Evolutionary conservation across 2,329 filamentous ascomycete genomes (phyloP).

Genomic region (Penicillium sp.): DNA sequence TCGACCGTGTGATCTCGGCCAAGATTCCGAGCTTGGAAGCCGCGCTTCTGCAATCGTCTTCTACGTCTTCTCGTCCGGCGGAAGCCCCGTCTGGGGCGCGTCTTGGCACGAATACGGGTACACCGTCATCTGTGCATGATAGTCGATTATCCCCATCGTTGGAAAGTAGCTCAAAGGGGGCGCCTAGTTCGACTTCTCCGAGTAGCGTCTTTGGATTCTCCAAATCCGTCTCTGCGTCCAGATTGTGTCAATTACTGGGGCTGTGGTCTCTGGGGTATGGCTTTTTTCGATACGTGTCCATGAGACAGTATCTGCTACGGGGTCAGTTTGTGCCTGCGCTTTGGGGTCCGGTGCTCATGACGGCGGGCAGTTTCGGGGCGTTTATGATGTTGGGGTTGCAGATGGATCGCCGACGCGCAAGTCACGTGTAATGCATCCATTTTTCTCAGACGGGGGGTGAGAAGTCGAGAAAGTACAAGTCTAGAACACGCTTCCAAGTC

Average conservation of each 20-base stretch:
- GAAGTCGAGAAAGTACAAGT: too few relatives aligned
- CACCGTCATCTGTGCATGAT: background rate
- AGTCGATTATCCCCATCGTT: background rate
- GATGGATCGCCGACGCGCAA: constrained; percentile 8
- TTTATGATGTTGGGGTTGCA: constrained; percentile 14
- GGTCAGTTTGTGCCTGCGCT: constrained; percentile 26
- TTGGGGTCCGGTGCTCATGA: constrained; percentile 28
- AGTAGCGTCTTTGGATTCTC: background rate
- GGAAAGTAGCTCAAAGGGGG: too few relatives aligned
- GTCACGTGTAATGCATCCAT: background rate
- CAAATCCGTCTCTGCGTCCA: constrained; percentile 9
- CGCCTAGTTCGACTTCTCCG: background rate
- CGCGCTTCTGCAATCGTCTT: background rate
- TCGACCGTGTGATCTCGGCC: constrained; percentile 22
- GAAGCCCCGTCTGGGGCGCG: background rate
- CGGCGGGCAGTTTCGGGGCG: constrained; percentile 15
- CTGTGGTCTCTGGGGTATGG: constrained; percentile 27
- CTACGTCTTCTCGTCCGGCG: background rate
- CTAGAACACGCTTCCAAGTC: too few relatives aligned
- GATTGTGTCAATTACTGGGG: constrained; percentile 22
- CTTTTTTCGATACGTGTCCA: constrained; percentile 23
- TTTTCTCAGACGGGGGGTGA: too few relatives aligned
- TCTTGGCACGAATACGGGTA: background rate
- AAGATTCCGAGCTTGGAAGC: constrained; percentile 6
- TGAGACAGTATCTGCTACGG: constrained; percentile 19